phyloP scores from a whole-genome alignment of 1,284 basidiomycete species.

The Boletus albobrunnescens region DNA sequence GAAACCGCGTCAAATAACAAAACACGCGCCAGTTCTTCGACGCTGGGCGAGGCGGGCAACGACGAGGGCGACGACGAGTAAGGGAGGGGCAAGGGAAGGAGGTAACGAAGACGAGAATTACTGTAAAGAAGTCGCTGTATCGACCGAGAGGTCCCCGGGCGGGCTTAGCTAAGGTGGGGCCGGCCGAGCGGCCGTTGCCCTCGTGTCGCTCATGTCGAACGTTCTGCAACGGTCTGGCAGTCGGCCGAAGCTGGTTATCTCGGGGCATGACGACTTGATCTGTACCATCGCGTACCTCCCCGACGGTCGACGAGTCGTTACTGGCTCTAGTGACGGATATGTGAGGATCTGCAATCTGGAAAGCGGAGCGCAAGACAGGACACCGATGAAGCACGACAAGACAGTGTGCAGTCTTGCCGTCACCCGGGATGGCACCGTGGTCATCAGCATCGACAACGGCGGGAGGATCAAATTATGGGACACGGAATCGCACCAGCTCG shows the following conservation, averaged over 20 bases:
- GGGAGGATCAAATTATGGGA: not conserved
- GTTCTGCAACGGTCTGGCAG: not conserved
- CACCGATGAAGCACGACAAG: not conserved
- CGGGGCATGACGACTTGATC: not conserved
- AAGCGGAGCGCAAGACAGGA: not conserved
- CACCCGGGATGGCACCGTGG: not conserved
- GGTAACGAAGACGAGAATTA: too few relatives aligned
- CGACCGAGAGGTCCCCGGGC: too few relatives aligned
- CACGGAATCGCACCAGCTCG: not conserved
- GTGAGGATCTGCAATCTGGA: not conserved
- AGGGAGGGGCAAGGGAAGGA: too few relatives aligned
- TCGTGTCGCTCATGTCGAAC: not conserved
- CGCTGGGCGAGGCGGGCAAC: too few relatives aligned
- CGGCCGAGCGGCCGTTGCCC: too few relatives aligned
- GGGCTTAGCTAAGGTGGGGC: too few relatives aligned
- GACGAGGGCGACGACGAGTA: too few relatives aligned
- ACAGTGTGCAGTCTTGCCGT: not conserved
- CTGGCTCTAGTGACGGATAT: not conserved
- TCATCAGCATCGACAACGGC: not conserved
- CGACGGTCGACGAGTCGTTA: not conserved
- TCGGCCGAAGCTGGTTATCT: not conserved
- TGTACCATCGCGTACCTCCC: not conserved
- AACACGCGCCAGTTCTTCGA: too few relatives aligned
- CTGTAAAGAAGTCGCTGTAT: too few relatives aligned
- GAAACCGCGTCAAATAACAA: slow-evolving; percentile 16